phyloP scores from a whole-genome alignment of 768 basidiomycete species.

The Russula emetica region DNA sequence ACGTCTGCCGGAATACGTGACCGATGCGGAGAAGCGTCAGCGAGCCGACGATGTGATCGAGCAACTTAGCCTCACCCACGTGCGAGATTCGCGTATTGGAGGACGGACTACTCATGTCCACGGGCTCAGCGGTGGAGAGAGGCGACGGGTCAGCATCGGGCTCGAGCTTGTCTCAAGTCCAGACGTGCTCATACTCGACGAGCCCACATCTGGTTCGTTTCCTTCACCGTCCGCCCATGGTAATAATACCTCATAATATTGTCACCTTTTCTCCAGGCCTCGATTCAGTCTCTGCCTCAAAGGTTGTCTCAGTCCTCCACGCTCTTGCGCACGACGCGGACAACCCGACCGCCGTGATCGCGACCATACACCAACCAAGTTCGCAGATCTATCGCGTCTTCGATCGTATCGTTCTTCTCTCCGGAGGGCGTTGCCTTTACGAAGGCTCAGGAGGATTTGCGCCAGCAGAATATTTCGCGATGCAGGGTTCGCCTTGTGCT shows the following conservation, averaged over 20 bases:
- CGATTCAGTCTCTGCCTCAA: constrained; percentile 32
- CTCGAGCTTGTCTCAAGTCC: constrained; percentile 58
- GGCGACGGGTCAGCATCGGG: constrained; percentile 57
- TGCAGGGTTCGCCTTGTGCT: constrained; percentile 46
- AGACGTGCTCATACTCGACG: constrained; percentile 58
- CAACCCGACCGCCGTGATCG: constrained; percentile 63
- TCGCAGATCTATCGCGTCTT: constrained; percentile 58
- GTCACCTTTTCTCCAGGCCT: constrained; percentile 37
- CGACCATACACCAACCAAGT: constrained; percentile 66
- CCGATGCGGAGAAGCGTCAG: constrained; percentile 54
- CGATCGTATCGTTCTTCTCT: constrained; percentile 53
- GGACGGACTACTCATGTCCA: constrained; percentile 60
- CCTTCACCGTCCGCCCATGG: constrained; percentile 36
- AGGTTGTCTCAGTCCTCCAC: constrained; percentile 42
- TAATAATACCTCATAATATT: neutral
- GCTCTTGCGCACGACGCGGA: constrained; percentile 64
- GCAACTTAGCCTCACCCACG: constrained; percentile 68
- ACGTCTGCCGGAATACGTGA: constrained; percentile 70
- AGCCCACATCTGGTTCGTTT: constrained; percentile 54
- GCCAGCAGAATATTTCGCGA: constrained; percentile 63
- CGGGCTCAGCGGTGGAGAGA: constrained; percentile 65
- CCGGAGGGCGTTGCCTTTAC: constrained; percentile 47
- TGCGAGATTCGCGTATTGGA: constrained; percentile 71
- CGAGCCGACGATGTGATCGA: constrained; percentile 68
- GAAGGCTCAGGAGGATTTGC: constrained; percentile 55